Percentiles rank a stretch among this genome's conserved stretches.
These are phyloP conservation scores for Pilobolus umbonatus DNA, from an alignment of 192 early-diverging fungal species.

Conservation along the genomic window DNA sequence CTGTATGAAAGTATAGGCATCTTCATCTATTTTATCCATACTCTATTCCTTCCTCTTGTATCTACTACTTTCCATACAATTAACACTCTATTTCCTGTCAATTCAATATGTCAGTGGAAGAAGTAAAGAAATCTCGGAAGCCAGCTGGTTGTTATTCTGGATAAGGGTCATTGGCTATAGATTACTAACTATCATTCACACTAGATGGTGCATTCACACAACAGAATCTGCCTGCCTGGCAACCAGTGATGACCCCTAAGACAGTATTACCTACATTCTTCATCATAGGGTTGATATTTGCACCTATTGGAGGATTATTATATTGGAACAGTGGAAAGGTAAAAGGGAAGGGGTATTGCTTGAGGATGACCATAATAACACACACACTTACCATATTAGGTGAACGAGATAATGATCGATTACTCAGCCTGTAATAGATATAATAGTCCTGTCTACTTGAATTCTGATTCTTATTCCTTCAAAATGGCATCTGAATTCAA, in stretches of 20 bases:
- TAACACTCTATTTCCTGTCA: background rate
- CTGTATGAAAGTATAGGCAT: too few relatives aligned
- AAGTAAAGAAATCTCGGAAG: constrained; percentile 21
- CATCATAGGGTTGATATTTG: constrained; percentile 87
- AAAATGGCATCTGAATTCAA: constrained; percentile 11
- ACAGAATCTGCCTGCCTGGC: constrained; percentile 95
- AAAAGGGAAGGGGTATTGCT: too few relatives aligned
- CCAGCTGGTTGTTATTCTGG: constrained; percentile 11
- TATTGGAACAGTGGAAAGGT: constrained; percentile 62
- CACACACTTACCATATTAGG: too few relatives aligned
- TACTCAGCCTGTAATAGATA: constrained; percentile 38
- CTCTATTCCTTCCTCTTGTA: background rate
- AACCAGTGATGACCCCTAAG: constrained; percentile 96
- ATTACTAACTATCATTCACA: background rate
- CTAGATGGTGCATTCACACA: constrained; percentile 93
- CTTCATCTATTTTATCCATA: too few relatives aligned
- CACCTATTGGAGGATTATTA: constrained; percentile 85
- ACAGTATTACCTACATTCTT: constrained; percentile 94
- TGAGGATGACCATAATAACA: background rate
- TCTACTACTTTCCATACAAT: background rate
- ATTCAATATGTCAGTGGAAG: background rate
- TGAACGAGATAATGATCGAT: constrained; percentile 45
- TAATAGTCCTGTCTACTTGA: constrained; percentile 9
- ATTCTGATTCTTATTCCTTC: constrained; percentile 28
- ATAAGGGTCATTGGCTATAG: background rate